Evolutionary conservation across 106 monocot genomes (phyloP), one percentile per base, ranked within the genome.

Genomic region (Allium fistulosum): DNA sequence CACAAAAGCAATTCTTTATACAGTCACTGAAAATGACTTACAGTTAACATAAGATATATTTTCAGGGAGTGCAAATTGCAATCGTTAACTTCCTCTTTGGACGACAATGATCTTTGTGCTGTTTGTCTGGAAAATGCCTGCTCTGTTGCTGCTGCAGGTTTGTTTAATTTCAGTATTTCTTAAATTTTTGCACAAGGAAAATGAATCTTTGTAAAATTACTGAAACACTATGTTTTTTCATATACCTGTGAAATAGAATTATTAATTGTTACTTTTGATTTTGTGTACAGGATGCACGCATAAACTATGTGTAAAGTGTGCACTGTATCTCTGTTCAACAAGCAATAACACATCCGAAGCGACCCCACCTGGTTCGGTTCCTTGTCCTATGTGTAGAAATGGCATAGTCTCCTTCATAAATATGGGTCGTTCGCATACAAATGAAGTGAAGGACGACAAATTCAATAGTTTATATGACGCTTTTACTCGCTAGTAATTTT

Each of bases 91-190:
- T 26, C 49, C 45, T 46, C 67, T 53, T 69, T 63, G 58, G 90
- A 83, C 73, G 91, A 91, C 10, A 65, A 59, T 74, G 84, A 90
- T 69, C 47, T 79, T 13, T 88, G 88, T 72, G 84, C 76, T 69
- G 74, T 88, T 63, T 88, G 88, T 71, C 79, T 88, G 13, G 88
- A 88, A 77, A 84, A 75, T 61, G 37, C 75, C 45, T 88, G 88
- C 59, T 73, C 71, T 61, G 88, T 88, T 65, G 83, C 88, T 75
- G 78, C 83, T 63, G 78, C 80, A 88, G 87, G 87, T 88, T 88
- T 8, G 50, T 56, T 17, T 63, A 22, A 3, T 49, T 48, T 48
- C 48, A 48, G 26, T 9, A n/a, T 48, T 48, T 16, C 13, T 48
- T 14, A 13, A 64, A 47, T 53, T 26, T 7, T 45, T 22, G 22